Conservation (phyloP, 1,284 basidiomycete species). For the Moesziomyces globuligerus region DNA sequence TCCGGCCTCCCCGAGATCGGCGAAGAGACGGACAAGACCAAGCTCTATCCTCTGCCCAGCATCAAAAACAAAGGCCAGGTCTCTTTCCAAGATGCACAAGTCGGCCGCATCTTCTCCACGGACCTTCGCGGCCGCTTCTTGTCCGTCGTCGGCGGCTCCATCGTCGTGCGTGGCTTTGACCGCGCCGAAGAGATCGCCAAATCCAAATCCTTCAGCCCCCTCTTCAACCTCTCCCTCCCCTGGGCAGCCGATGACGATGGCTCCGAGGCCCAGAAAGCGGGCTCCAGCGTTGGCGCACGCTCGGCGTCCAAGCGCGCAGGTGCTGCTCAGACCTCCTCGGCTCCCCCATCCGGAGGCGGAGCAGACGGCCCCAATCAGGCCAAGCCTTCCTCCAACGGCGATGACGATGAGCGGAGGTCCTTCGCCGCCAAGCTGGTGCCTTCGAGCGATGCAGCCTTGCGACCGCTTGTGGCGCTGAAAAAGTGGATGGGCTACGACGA, state of each 20-base stretch:
- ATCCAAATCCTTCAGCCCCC: slow-evolving; percentile 26
- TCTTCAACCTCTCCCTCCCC: slow-evolving; percentile 36
- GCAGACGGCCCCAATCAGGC: slow-evolving; percentile 30
- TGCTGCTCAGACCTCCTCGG: slow-evolving; percentile 37
- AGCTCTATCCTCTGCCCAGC: slow-evolving; percentile 51
- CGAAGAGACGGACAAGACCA: slow-evolving; percentile 50
- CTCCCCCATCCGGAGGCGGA: slow-evolving; percentile 36
- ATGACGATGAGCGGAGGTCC: slow-evolving; percentile 32
- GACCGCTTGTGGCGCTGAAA: slow-evolving; percentile 42
- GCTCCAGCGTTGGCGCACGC: slow-evolving; percentile 31
- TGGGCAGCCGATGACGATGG: slow-evolving; percentile 34
- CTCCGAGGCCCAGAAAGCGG: slow-evolving; percentile 20
- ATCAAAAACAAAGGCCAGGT: slow-evolving; percentile 62
- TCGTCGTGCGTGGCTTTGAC: slow-evolving; percentile 60
- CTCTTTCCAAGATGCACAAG: slow-evolving; percentile 57
- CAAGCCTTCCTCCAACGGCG: slow-evolving; percentile 13
- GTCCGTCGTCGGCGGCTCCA: slow-evolving; percentile 57
- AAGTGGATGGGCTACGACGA: slow-evolving; percentile 47
- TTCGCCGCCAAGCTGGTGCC: slow-evolving; percentile 44
- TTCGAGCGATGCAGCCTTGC: slow-evolving; percentile 40
- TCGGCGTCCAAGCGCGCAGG: slow-evolving; percentile 38
- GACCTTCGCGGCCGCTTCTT: slow-evolving; percentile 54
- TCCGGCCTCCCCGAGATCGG: slow-evolving; percentile 8
- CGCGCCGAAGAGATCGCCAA: slow-evolving; percentile 49
- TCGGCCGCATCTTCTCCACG: slow-evolving; percentile 66